Percentiles rank a stretch among this genome's conserved stretches.
Evolutionary conservation across 106 monocot species (phyloP).

Genomic region (Gastrodia elata): DNA sequence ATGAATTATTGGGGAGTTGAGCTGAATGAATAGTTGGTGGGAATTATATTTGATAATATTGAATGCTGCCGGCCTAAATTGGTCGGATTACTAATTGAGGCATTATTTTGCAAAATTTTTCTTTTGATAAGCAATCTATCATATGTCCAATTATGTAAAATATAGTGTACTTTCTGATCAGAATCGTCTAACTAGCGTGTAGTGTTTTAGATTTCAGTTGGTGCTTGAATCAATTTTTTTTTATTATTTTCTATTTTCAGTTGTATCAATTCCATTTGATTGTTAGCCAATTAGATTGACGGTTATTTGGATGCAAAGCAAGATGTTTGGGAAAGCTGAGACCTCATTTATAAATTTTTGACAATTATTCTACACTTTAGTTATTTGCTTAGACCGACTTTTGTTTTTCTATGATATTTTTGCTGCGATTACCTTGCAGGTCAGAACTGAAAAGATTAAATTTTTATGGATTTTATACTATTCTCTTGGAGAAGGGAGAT

Average conservation of each 20-base stretch:
- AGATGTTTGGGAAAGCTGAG: background rate
- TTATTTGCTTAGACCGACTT: background rate
- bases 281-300: background rate
- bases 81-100: no score
- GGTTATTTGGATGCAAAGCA: background rate
- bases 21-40: no score
- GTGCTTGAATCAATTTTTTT: background rate
- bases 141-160: background rate
- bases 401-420: background rate
- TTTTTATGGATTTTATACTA: slow-evolving; percentile 80
- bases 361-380: background rate
- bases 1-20: no score
- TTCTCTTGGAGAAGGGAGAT: slow-evolving; percentile 55
- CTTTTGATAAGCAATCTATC: background rate
- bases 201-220: background rate
- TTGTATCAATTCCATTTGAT: background rate
- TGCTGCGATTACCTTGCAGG: slow-evolving; percentile 19
- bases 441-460: slow-evolving; percentile 63
- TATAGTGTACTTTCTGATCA: background rate
- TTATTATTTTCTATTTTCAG: background rate
- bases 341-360: background rate
- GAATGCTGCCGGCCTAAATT: no score
- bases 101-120: no score
- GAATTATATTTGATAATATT: no score
- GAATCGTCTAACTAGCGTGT: background rate